Base-by-base conservation (phyloP, 768 basidiomycete species). In the Trametes elegans region DNA sequence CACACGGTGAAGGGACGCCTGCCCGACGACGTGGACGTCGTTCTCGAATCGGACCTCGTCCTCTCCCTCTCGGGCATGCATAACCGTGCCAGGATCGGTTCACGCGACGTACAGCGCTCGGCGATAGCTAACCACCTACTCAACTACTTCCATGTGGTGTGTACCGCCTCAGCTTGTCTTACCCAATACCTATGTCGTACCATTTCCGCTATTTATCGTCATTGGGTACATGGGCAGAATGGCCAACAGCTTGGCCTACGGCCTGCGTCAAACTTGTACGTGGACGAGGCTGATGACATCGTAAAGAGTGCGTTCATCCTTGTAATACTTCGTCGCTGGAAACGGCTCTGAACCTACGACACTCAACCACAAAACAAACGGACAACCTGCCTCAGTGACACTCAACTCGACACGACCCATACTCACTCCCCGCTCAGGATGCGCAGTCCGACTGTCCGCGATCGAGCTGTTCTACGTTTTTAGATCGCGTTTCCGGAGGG, bases 61-160 rank as follows among this genome's bases (percentile, higher is more conserved):
- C 63, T 90, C 54, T 71, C 79, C 11, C 63, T 90, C 58, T 74
- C 79, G 53, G 88, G 85, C 35, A 70, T 70, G 28, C 59, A 81
- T 27, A 76, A 88, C 62, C 73, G 76, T 50, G 67, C 59, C 45
- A 59, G 64, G 54, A 68, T 83, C 24, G 56, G 74, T 28, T 59
- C 73, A 18, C 60, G 68, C 29, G 71, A 70, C n/a, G 63, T 90
- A 21, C 57, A 66, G 53, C 59, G 63, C 16, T 89, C 88, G 26
- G 76, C 76, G 26, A 71, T 84, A 44, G 73, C 77, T 7, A 67
- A 62, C 31, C 78, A 82, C 64, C 68, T 88, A 3, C 67, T 74
- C 16, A 69, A 71, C 36, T 83, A 80, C 63, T 67, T 90, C 28
- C 74, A 71, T 62, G 61, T 68, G 73, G 87, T 79, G 71, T 47